Evolutionary conservation across 208 protist species (phyloP).

Genomic region (Trypanosoma lewisi): DNA sequence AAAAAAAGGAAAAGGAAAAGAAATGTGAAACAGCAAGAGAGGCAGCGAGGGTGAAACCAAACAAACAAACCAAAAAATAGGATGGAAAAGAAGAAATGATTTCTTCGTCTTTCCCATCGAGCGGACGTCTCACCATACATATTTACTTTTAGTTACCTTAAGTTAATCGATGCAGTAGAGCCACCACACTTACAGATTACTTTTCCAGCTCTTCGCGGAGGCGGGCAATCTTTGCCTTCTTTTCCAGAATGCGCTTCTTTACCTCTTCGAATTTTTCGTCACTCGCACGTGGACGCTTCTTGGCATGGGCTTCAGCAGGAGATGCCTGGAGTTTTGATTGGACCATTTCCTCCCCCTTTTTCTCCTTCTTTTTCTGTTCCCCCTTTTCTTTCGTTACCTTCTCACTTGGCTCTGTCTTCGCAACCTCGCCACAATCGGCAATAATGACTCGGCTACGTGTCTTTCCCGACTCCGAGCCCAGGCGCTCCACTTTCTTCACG

Average conservation of each 20-base stretch:
- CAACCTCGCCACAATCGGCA: constrained; percentile 78
- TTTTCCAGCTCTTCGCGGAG: constrained; percentile 48
- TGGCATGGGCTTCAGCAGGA: not conserved
- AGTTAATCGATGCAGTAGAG: not conserved
- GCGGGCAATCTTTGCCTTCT: constrained; percentile 55
- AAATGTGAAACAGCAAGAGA: not conserved
- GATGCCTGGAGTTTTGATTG: too few relatives aligned
- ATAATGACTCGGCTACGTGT: constrained; percentile 64
- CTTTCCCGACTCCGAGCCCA: constrained; percentile 72
- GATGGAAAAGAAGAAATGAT: not conserved
- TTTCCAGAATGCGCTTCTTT: constrained; percentile 59
- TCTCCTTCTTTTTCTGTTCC: constrained; percentile 5
- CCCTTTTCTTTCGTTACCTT: constrained; percentile 11
- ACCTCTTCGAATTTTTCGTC: constrained; percentile 38
- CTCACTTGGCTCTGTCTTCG: constrained; percentile 1
- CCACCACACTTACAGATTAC: not conserved
- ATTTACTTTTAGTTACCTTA: not conserved
- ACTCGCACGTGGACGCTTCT: constrained; percentile 26
- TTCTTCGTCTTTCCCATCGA: not conserved
- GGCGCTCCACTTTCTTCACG: constrained; percentile 76
- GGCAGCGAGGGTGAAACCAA: not conserved
- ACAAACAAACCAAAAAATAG: not conserved
- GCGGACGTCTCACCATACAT: not conserved
- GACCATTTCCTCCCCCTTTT: not conserved
- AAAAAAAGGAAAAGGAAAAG: not conserved